Conservation (phyloP, 257 asterid genomes). For the Solanum pinnatisectum region DNA sequence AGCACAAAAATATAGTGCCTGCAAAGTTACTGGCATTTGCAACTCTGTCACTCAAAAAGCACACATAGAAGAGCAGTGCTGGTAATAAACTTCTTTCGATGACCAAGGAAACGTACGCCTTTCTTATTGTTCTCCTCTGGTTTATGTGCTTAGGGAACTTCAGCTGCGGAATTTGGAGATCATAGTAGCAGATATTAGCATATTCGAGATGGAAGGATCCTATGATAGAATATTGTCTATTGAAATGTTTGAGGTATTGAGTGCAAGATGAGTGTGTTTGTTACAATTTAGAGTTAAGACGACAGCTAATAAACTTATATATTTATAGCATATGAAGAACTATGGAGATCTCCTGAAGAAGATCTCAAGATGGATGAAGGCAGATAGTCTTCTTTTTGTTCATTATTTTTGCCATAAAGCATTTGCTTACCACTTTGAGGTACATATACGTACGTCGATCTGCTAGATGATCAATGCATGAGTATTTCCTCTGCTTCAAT, state of each 20-base stretch:
- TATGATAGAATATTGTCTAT: constrained; percentile 85
- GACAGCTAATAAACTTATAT: not conserved
- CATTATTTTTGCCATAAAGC: constrained; percentile 84
- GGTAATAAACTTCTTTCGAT: constrained; percentile 24
- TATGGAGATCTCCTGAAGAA: constrained; percentile 70
- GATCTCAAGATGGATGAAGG: constrained; percentile 81
- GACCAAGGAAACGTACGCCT: not conserved
- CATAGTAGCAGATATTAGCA: constrained; percentile 71
- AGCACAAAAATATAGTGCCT: constrained; percentile 63
- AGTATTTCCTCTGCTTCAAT: not conserved
- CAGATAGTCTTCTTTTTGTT: constrained; percentile 64
- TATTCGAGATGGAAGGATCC: constrained; percentile 72
- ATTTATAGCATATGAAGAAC: constrained; percentile 82
- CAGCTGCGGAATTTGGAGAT: constrained; percentile 65
- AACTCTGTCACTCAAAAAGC: constrained; percentile 83
- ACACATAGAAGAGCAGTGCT: constrained; percentile 55
- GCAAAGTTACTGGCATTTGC: constrained; percentile 79
- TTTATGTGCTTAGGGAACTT: constrained; percentile 32
- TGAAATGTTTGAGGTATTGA: constrained; percentile 81
- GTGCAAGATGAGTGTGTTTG: not conserved
- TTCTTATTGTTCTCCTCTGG: not conserved
- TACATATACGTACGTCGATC: not conserved
- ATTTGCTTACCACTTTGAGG: constrained; percentile 95
- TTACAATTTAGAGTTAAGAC: not conserved
- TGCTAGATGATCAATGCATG: not conserved